A percentile compares a stretch with the other conserved stretches of the same genome.
phyloP scores from a whole-genome alignment of 345 rosid species.

The Moricandia arvensis region DNA sequence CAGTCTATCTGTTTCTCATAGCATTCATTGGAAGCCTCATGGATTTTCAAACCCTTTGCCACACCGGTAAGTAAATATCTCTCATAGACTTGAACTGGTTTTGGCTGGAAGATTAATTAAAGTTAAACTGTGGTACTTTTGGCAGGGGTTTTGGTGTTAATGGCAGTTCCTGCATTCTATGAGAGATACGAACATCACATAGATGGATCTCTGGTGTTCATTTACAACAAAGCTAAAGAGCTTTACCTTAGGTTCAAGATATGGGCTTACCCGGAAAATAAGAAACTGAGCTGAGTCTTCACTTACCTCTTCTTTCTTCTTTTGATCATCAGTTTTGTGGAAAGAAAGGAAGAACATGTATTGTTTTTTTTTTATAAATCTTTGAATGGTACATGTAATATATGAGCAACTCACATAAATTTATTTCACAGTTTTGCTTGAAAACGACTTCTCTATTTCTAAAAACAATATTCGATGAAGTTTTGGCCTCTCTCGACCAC shows the following conservation, averaged over 20 bases:
- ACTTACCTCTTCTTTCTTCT: neutral
- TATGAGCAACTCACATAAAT: slow-evolving; percentile 14
- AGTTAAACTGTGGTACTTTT: neutral
- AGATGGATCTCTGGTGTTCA: slow-evolving; percentile 42
- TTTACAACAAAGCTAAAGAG: slow-evolving; percentile 36
- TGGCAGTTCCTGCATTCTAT: slow-evolving; percentile 73
- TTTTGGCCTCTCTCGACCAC: slow-evolving; percentile 25
- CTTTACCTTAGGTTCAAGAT: slow-evolving; percentile 48
- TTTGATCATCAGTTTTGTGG: slow-evolving; percentile 14
- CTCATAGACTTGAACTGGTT: neutral
- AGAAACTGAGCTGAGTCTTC: slow-evolving; percentile 54
- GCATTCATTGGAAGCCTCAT: slow-evolving; percentile 63
- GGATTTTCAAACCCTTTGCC: slow-evolving; percentile 71
- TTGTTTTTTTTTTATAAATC: neutral
- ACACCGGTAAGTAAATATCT: slow-evolving; percentile 54
- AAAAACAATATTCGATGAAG: slow-evolving; percentile 20
- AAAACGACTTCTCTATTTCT: slow-evolving; percentile 5
- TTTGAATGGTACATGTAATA: slow-evolving; percentile 23
- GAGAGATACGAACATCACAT: slow-evolving; percentile 61
- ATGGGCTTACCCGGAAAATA: slow-evolving; percentile 50
- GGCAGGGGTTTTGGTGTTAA: slow-evolving; percentile 63
- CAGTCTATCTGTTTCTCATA: slow-evolving; percentile 56
- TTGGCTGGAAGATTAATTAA: neutral
- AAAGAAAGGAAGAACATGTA: neutral
- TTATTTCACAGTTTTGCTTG: slow-evolving; percentile 27